Base-by-base conservation (phyloP, 2,329 filamentous ascomycete species). In the Nemania sp. region DNA sequence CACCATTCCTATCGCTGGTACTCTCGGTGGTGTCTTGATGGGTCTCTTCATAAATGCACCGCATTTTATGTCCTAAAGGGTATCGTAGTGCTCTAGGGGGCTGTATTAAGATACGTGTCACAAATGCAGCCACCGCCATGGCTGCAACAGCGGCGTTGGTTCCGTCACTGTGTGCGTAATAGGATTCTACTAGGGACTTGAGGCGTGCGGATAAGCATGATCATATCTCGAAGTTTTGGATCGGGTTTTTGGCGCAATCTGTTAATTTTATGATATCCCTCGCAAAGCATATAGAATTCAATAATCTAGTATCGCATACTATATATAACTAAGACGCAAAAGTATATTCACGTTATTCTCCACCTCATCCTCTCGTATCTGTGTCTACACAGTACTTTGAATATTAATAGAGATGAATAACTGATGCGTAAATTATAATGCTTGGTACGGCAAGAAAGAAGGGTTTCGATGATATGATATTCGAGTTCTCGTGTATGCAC, bases 1-100 rank as follows among this genome's bases (percentile, higher is more conserved):
- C 74, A 91, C 88, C 2, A 88, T 91, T 52, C 89, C 88, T 29
- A 83, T 90, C 70, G 88, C 88, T 6, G 88, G 87, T 20, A 87
- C 84, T 3, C 75, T 90, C 8, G 87, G 82, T 22, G 86, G 85
- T 47, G 71, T 82, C 3, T 73, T 87, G 3, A 87, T 87, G 85
- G 82, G 77, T 2, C 55, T 83, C 2, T 74, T 82, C 60, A 69
- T 90, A 26, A 90, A 90, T 69, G 84, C 88, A 29, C 89, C 89
- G 68, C 86, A 88, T 73, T 89, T 87, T 55, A 8, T 53, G 43
- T 67, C 64, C 20, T 68, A 61, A 24, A 18, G 4, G 15, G 5
- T 43, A n/a, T 38, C 22, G 7, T 24, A 13, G 10, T 5, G 18
- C 7, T 51, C 41, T 55, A 32, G 18, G 41, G 20, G n/a, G 24